Evolutionary conservation across 2,329 filamentous ascomycete genomes (phyloP), one percentile per base, ranked within the genome.

Genomic region (Knoxdaviesia proteae): DNA sequence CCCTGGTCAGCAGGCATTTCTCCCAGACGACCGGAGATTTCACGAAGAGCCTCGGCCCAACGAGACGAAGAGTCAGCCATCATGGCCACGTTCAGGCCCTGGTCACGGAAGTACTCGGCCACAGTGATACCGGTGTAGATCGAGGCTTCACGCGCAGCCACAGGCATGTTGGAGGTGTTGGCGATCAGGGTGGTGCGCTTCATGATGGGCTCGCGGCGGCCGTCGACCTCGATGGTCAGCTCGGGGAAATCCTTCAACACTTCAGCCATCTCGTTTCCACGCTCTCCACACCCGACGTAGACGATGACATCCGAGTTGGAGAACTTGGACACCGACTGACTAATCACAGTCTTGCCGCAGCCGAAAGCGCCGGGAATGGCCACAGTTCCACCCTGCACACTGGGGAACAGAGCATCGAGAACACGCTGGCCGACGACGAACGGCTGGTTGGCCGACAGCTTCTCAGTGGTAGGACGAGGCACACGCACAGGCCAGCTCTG

Each of bases 1-100:
- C 90, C 90, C 64, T 98, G 90, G 62, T 98, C 90, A 61, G 90
- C 90, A 64, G 90, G 90, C 90, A 98, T 98, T 63, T 98, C 90
- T 71, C 90, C 90, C 47, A 98, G 71, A 72, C 90, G 90, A 70
- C 90, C 90, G 34, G 90, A 98, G 60, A 98, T 79, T 62, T 98
- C 90, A 82, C 90, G 86, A 59, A 98, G 74, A 57, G 90, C 90
- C 67, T 98, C 90, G 49, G 90, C 90, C 90, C 90, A 98, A 50
- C 90, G 86, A 43, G 90, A 98, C 42, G 88, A 82, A 10, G 90
- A 96, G 63, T 98, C 90, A 49, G 90, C 90, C 90, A 98, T 98
- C 90, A 98, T 98, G 53, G 90, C 88, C 36, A 98, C 90, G 59
- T 94, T 74, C 63, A 96, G 88, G 49, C 90, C 90, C 62, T 94